Conservation (phyloP, 129 eudicot species). For the Lonicera japonica region DNA sequence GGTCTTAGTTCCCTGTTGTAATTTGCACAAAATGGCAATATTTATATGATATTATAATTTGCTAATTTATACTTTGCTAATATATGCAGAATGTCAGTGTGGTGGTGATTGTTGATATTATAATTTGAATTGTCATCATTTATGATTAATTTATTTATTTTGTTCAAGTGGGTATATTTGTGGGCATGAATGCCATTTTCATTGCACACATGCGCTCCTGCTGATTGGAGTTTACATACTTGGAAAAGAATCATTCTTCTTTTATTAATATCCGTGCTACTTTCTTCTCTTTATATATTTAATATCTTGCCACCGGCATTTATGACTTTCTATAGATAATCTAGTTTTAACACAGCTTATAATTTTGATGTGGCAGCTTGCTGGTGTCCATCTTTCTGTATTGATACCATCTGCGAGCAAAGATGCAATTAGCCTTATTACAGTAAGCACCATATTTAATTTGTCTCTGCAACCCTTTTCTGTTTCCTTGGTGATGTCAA, state of each 20-base stretch:
- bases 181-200: too few relatives aligned
- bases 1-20: neutral
- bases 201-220: too few relatives aligned
- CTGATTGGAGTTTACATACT: neutral
- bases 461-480: neutral
- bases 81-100: too few relatives aligned
- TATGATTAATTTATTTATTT: too few relatives aligned
- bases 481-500: neutral
- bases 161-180: too few relatives aligned
- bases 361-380: slow-evolving; percentile 39
- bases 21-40: neutral
- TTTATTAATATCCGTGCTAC: neutral
- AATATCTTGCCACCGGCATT: neutral
- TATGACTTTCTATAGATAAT: neutral
- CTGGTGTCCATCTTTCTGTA: slow-evolving; percentile 68
- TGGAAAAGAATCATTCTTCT: neutral
- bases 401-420: slow-evolving; percentile 84
- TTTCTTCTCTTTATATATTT: too few relatives aligned
- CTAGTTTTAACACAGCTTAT: neutral
- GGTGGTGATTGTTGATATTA: too few relatives aligned
- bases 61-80: too few relatives aligned
- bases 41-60: too few relatives aligned
- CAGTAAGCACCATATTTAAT: slow-evolving; percentile 29
- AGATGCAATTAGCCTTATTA: slow-evolving; percentile 74
- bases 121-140: too few relatives aligned